Percentiles rank a stretch among this genome's conserved stretches.
Evolutionary conservation across 306 rosid species (phyloP).

Genomic region (Mucuna pruriens): DNA sequence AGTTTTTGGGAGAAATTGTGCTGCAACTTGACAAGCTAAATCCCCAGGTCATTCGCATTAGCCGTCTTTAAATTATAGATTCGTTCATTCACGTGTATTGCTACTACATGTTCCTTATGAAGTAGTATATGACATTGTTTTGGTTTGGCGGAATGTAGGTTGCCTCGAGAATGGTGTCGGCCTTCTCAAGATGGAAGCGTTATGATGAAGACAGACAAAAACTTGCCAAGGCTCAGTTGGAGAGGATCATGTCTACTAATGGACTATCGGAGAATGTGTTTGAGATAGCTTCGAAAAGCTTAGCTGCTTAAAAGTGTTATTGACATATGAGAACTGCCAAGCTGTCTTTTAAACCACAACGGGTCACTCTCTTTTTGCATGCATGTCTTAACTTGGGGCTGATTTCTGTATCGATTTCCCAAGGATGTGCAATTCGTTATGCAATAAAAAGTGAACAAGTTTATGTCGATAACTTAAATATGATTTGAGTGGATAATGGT

Average conservation of each 20-base stretch:
- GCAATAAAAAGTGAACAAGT: conserved; percentile 27
- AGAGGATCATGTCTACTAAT: conserved; percentile 81
- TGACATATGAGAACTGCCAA: conserved; percentile 3
- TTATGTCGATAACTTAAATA: not conserved
- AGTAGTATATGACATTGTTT: not conserved
- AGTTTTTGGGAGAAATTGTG: conserved; percentile 87
- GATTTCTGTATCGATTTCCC: not conserved
- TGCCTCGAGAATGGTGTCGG: conserved; percentile 97
- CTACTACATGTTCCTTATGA: not conserved
- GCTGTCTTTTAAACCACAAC: not conserved
- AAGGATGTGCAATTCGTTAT: not conserved
- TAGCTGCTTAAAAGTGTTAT: conserved; percentile 57
- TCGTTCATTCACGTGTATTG: not conserved
- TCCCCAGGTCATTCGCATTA: conserved; percentile 75
- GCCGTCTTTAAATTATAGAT: conserved; percentile 7
- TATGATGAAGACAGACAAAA: conserved; percentile 85
- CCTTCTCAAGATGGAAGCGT: conserved; percentile 95
- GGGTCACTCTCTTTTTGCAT: not conserved
- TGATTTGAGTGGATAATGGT: not conserved
- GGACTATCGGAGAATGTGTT: conserved; percentile 92
- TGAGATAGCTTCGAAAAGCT: conserved; percentile 97
- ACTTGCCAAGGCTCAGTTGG: conserved; percentile 90
- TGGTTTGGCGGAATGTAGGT: conserved; percentile 54
- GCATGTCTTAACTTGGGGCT: not conserved
- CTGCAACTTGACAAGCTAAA: conserved; percentile 80